Evolutionary conservation across 805 yeast species (phyloP).

Genomic region (Yarrowia bubula): DNA sequence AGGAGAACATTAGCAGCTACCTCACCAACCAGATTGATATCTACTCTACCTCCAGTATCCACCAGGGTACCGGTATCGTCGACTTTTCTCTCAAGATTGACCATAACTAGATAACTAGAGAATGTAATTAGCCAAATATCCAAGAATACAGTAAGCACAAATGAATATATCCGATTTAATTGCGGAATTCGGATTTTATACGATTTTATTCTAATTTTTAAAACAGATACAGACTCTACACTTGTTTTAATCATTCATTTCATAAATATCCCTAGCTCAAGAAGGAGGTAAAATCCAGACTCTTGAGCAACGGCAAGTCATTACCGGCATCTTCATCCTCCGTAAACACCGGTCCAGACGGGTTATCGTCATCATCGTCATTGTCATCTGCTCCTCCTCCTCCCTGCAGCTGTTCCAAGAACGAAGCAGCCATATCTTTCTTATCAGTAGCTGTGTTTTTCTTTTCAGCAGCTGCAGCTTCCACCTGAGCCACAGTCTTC

Average conservation of each 20-base stretch:
- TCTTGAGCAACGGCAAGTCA: conserved; percentile 15
- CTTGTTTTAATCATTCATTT: too few relatives aligned
- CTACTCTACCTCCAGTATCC: conserved; percentile 86
- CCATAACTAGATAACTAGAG: conserved; percentile 36
- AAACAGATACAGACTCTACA: too few relatives aligned
- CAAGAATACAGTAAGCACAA: too few relatives aligned
- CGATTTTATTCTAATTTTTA: too few relatives aligned
- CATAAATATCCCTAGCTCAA: neutral
- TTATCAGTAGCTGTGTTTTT: neutral
- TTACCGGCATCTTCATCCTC: conserved; percentile 20
- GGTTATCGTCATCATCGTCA: conserved; percentile 19
- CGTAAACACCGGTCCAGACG: conserved; percentile 6
- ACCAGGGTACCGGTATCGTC: conserved; percentile 81
- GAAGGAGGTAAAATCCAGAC: conserved; percentile 15
- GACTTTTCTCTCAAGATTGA: conserved; percentile 82
- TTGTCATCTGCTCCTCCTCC: neutral
- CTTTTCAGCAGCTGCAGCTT: conserved; percentile 4
- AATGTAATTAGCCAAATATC: too few relatives aligned
- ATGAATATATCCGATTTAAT: too few relatives aligned
- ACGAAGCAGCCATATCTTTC: conserved; percentile 20
- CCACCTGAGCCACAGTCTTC: conserved; percentile 32
- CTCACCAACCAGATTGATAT: conserved; percentile 80
- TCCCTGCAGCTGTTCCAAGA: conserved; percentile 25
- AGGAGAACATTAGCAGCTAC: conserved; percentile 60
- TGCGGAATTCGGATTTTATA: too few relatives aligned